Base-by-base conservation (phyloP, 306 rosid genomes). In the Dryas alaskensis region DNA sequence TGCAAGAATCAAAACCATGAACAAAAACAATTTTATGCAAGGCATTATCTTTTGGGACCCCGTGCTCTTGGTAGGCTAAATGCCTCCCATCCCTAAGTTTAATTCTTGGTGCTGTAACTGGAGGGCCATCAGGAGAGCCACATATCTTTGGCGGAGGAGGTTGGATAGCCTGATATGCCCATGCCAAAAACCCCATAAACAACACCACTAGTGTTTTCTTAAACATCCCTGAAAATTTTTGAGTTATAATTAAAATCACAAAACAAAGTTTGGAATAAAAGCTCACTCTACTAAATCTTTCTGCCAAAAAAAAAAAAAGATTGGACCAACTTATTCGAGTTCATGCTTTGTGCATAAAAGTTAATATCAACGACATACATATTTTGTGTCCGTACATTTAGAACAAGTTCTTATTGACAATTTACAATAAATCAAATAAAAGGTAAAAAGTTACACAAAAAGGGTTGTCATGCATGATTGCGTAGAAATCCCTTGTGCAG, bases 11-110 rank as follows among this genome's bases (percentile, higher is more conserved):
- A 76, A 87, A 72, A 76, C 88, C 86, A 81, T 90, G 98, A 68
- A 95, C 47, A 72, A 0, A 81, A 27, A 95, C 79, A 63, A 94
- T 87, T 81, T 90, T 95, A 75, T 84, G 62, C 62, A 86, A 77
- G 64, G 99, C 96, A 31, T 52, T 81, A 50, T 86, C 88, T 84
- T 84, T 92, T 49, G 92, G 74, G 65, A 86, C 86, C 42, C 99
- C 99, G 16, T 87, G 77, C 85, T 92, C 97, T 70, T 86, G 81
- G 86, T 88, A 95, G 19, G 99, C 96, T 82, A 92, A 83, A 84
- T 88, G 81, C 69, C 99, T 88, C 74, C 96, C 97, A 81, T 94
- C 96, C 69, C 90, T 87, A 57, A 94, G 87, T 78, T 88, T 88
- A 76, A 89, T 84, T 82, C 95, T 87, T 16, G 86, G 72, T 44